Percentiles rank a stretch among this genome's conserved stretches.
phyloP scores from a whole-genome alignment of 2,329 filamentous ascomycete species.

The Aspergillus puulaauensis region DNA sequence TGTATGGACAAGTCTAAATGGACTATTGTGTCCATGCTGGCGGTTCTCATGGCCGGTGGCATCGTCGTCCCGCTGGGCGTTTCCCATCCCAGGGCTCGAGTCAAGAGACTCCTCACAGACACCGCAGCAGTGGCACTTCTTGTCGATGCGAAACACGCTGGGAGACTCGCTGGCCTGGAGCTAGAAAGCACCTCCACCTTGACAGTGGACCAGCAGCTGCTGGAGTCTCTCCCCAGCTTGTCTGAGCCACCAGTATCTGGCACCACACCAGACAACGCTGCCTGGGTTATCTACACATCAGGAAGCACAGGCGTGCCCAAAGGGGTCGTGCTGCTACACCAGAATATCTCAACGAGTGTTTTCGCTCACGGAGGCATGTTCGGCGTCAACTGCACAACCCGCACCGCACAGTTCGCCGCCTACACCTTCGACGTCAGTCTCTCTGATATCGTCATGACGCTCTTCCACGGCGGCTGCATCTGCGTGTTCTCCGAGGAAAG shows the following conservation, averaged over 20 bases:
- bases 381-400: not conserved
- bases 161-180: not conserved
- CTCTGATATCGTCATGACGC: not conserved
- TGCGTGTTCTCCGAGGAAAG: not conserved
- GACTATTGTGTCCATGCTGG: slow-evolving; percentile 9
- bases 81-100: not conserved
- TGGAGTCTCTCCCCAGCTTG: not conserved
- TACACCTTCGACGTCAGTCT: not conserved
- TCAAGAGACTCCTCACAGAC: slow-evolving; percentile 20
- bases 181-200: not conserved
- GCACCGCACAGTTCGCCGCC: not conserved
- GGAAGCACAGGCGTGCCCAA: not conserved
- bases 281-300: not conserved
- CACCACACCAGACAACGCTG: not conserved
- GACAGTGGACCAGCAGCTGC: not conserved
- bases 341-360: not conserved
- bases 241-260: not conserved
- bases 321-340: not conserved
- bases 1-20: slow-evolving; percentile 15
- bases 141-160: not conserved
- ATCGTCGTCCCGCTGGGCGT: slow-evolving; percentile 12
- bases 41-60: slow-evolving; percentile 13
- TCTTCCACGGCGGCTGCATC: not conserved
- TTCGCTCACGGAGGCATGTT: not conserved
- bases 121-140: not conserved